Evolutionary conservation across 768 basidiomycete species (phyloP), one percentile per base, ranked within the genome.

Genomic region (Boletus sp.): DNA sequence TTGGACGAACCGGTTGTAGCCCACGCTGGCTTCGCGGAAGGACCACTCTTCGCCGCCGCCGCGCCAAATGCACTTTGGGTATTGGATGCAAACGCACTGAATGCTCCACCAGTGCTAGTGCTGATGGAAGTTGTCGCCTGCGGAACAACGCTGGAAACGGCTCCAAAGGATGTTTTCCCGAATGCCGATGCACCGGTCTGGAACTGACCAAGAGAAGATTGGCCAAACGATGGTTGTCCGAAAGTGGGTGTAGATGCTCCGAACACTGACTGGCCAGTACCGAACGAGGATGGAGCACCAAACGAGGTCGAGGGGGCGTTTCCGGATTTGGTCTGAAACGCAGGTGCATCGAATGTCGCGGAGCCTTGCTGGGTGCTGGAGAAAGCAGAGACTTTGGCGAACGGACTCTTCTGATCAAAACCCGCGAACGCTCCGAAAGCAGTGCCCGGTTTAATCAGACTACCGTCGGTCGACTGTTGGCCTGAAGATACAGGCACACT

Each of bases 151-250:
- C 40, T 42, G 24, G 61, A 35, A 14, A 51, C 35, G 2, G 60
- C 52, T 17, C 56, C 61, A 20, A 70, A 59, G 3, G 67, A 46
- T n/a, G 67, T 30, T 55, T 69, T 64, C 5, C 62, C 69, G 18
- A 73, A 72, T 33, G 47, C 30, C 17, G 63, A 59, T 30, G 47
- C 17, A 36, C 59, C 56, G 11, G 47, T 47, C 37, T 59, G 55
- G 7, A 62, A 41, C 32, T 71, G 64, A 41, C 66, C 66, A 44
- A 73, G 68, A 2, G 67, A 63, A 18, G 76, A 58, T 47, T 76
- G 72, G 2, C 77, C 76, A 57, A 81, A 80, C 4, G 72, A 59
- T 8, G 76, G 57, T 41, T 75, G 72, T 2, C 76, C 78, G 58
- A 78, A 80, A 7, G 61, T 55, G 37, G 71, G 57, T 28, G 62